Evolutionary conservation across 495 filamentous ascomycete species (phyloP).

Genomic region (Aspergillus egyptiacus): DNA sequence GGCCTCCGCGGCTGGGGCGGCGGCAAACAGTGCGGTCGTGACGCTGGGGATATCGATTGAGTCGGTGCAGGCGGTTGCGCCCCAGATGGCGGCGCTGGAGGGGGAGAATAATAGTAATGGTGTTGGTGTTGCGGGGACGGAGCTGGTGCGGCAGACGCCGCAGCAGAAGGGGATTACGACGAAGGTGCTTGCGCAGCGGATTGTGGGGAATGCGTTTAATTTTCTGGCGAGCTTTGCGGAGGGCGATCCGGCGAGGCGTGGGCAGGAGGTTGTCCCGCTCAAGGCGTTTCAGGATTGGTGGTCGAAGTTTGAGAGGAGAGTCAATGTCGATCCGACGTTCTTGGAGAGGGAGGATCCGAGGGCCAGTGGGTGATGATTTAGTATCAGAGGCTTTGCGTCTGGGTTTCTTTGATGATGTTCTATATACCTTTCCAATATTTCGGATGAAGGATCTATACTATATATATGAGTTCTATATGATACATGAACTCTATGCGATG

Average conservation of each 20-base stretch:
- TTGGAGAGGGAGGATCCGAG: conserved; percentile 68
- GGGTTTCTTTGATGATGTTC: not conserved
- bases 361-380: conserved; percentile 13
- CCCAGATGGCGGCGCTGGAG: conserved; percentile 57
- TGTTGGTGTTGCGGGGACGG: conserved; percentile 21
- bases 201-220: conserved; percentile 97
- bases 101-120: conserved; percentile 21
- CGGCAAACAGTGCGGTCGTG: conserved; percentile 35
- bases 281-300: conserved; percentile 96
- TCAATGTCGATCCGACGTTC: conserved; percentile 82
- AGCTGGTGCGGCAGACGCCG: conserved; percentile 25
- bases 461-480: no score
- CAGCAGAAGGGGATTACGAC: conserved; percentile 48
- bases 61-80: conserved; percentile 60
- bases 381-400: not conserved
- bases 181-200: conserved; percentile 77
- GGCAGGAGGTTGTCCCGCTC: conserved; percentile 79
- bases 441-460: no score
- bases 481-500: no score
- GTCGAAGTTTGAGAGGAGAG: conserved; percentile 86
- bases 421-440: no score
- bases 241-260: conserved; percentile 38
- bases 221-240: conserved; percentile 84
- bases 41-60: conserved; percentile 83
- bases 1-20: conserved; percentile 13